A percentile compares a stretch with the other conserved stretches of the same genome.
phyloP scores from a whole-genome alignment of 1,284 basidiomycete genomes.

The Ustilago hordei region DNA sequence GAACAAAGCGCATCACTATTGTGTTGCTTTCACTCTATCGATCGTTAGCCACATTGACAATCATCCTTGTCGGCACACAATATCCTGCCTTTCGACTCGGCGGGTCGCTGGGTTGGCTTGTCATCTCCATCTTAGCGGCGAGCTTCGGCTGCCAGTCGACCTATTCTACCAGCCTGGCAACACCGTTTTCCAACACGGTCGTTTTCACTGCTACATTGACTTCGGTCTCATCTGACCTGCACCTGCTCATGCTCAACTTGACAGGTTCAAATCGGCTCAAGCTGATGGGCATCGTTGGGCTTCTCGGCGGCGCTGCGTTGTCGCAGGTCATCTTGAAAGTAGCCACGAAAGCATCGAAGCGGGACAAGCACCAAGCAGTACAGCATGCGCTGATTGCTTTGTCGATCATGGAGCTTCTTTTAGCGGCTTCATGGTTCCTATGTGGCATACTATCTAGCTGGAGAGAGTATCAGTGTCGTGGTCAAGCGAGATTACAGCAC shows the following conservation, averaged over 20 bases:
- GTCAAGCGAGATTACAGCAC: neutral
- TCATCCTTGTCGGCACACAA: conserved; percentile 20
- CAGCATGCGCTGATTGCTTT: conserved; percentile 35
- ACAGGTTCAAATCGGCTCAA: conserved; percentile 19
- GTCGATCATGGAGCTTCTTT: conserved; percentile 21
- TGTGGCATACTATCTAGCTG: conserved; percentile 27
- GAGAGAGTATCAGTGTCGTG: conserved; percentile 1
- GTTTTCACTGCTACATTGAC: conserved; percentile 51
- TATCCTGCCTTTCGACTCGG: conserved; percentile 21
- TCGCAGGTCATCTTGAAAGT: conserved; percentile 43
- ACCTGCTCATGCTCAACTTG: conserved; percentile 23
- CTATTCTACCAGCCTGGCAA: conserved; percentile 36
- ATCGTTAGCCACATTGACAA: conserved; percentile 17
- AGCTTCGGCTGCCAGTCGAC: conserved; percentile 39
- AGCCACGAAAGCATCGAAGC: conserved; percentile 23
- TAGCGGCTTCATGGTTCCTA: conserved; percentile 23
- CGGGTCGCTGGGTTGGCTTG: conserved; percentile 30
- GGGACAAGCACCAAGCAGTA: conserved; percentile 29
- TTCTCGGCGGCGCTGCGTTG: conserved; percentile 33
- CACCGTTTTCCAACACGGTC: conserved; percentile 48
- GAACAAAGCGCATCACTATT: conserved; percentile 22
- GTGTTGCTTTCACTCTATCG: conserved; percentile 22
- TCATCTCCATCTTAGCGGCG: conserved; percentile 33
- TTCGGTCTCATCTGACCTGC: conserved; percentile 38
- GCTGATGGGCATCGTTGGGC: conserved; percentile 34